Percentiles rank a stretch among this genome's conserved stretches.
Evolutionary conservation across 352 stramenopile species (phyloP).

Genomic region (Discostella stelligera): DNA sequence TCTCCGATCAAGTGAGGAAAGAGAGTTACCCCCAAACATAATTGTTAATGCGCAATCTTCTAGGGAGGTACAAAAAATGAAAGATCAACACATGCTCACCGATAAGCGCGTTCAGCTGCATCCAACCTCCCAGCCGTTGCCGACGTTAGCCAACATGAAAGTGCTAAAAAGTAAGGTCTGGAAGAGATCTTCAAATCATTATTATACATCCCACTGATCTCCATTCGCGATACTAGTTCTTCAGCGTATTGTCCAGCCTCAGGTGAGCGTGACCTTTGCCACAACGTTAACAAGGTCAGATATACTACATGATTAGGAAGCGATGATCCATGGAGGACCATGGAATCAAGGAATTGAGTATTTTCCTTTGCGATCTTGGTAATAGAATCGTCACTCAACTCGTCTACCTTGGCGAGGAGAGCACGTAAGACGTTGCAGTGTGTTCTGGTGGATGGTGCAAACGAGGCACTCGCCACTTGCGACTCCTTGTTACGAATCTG

Average conservation of each 20-base stretch:
- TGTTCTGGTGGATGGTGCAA: slow-evolving; percentile 37
- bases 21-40: background rate
- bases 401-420: slow-evolving; percentile 15
- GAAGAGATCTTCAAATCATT: slow-evolving; percentile 26
- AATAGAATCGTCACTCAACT: slow-evolving; percentile 1
- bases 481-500: slow-evolving; percentile 21
- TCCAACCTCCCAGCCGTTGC: slow-evolving; percentile 21
- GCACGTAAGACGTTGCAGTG: slow-evolving; percentile 41
- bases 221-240: slow-evolving; percentile 44
- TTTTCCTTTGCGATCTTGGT: slow-evolving; percentile 24
- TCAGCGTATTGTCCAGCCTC: slow-evolving; percentile 46
- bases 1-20: background rate
- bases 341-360: slow-evolving; percentile 36
- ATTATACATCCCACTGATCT: slow-evolving; percentile 31
- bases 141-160: slow-evolving; percentile 35
- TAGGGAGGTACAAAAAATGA: background rate
- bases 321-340: slow-evolving; percentile 42
- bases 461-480: slow-evolving; percentile 4
- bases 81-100: slow-evolving; percentile 2
- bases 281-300: slow-evolving; percentile 39
- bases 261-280: slow-evolving; percentile 19
- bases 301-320: slow-evolving; percentile 32
- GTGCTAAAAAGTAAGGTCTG: slow-evolving; percentile 27
- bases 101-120: slow-evolving; percentile 36
- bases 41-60: background rate